Base-by-base conservation (phyloP, 164 flowering plant species). In the Berberis vulgaris region DNA sequence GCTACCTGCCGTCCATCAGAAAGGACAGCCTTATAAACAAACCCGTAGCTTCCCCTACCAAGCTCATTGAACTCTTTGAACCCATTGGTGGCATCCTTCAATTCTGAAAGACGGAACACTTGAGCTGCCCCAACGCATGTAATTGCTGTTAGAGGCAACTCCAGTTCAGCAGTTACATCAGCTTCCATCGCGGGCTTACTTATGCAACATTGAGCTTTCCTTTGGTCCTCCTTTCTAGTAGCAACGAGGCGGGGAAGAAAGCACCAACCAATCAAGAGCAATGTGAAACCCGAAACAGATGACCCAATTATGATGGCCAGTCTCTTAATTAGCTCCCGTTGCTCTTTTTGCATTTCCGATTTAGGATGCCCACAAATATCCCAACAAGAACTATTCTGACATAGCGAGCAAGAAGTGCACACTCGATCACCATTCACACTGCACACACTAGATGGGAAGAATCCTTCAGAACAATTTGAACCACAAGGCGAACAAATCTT, bases 41-140 rank as follows among this genome's bases (percentile, higher is more conserved):
- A 87, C 26, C 98, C 98, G 63, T 84, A 89, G 69, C 89, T 87
- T 68, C 98, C 98, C 62, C 98, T 68, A 2, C 98, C 98, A 40
- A 92, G 85, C 80, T 89, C 98, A 66, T 84, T 92, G 74, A 89
- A 86, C 68, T 92, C 98, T 70, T 92, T 91, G 78, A 91, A 91
- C 11, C 98, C 96, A 54, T 89, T 86, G 0, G 98, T 91, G 6
- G 96, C 94, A 63, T 91, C 98, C 72, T 87, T 91, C 5, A 91
- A 79, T 50, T 91, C 98, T 1, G 94, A 78, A 45, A 91, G 85
- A 4, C 98, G 82, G 61, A 91, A 91, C 39, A 86, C 81, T 67
- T 84, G 97, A 44, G 97, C 83, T 3, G 66, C 43, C 2, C 85
- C 87, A 5, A 83, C 77, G 52, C 80, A 79, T 0, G 80, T 71